Conservation (phyloP, 768 basidiomycete species). For the Crassisporium funariophilum region DNA sequence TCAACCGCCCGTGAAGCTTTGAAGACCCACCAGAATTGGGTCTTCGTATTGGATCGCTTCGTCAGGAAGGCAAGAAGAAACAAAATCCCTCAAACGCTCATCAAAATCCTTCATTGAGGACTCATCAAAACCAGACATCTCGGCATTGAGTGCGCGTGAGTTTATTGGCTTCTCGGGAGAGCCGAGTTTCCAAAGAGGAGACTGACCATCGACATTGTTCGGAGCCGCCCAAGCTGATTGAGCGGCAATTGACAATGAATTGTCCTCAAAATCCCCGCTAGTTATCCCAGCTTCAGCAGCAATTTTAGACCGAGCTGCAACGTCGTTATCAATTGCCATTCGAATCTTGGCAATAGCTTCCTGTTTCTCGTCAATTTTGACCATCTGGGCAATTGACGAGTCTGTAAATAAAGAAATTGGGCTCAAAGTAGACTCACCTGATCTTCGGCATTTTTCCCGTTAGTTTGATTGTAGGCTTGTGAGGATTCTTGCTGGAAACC, state of each 20-base stretch:
- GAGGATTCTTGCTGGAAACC: slow-evolving; percentile 10
- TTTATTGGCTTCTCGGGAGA: neutral
- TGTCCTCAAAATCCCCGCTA: neutral
- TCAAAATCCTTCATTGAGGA: neutral
- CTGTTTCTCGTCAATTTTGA: slow-evolving; percentile 4
- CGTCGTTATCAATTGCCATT: slow-evolving; percentile 6
- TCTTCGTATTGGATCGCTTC: slow-evolving; percentile 7
- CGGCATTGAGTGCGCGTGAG: neutral
- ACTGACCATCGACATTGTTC: neutral
- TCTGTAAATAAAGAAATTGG: neutral
- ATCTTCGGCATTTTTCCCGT: slow-evolving; percentile 7
- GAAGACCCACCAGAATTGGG: slow-evolving; percentile 1
- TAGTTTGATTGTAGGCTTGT: slow-evolving; percentile 10
- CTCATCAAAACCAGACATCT: neutral
- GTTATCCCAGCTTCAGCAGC: neutral
- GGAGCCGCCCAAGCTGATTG: neutral
- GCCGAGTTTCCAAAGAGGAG: neutral
- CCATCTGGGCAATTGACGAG: neutral
- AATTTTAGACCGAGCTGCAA: neutral
- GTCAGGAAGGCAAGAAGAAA: slow-evolving; percentile 1
- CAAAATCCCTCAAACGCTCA: slow-evolving; percentile 5
- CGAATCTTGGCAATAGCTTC: slow-evolving; percentile 5
- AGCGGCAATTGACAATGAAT: neutral
- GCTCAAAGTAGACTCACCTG: neutral
- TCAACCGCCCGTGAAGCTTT: neutral